Base-by-base conservation (phyloP, 148 eudicot genomes). In the Rhododendron henanense region DNA sequence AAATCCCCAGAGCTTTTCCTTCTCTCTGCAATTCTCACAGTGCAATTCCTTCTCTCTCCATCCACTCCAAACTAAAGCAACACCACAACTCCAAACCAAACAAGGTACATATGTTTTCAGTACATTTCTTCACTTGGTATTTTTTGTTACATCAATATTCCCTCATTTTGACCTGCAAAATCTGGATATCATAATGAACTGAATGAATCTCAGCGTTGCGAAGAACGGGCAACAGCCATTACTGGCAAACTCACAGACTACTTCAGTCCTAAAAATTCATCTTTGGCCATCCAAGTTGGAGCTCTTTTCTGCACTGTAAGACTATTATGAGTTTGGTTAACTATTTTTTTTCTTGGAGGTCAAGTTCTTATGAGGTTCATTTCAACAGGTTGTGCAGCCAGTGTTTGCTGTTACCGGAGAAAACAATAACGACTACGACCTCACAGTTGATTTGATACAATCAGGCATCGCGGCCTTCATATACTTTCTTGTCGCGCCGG, bases 371-470 rank as follows among this genome's bases (percentile, higher is more conserved):
- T 71, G 69, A 84, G 45, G n/a, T 61, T 69, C 3, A 31, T 28
- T 75, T 48, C n/a, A 48, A 85, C 89, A 94, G 98, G 94, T 88
- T 53, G 93, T 88, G 78, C 92, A 92, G 84, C 98, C 99, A 75
- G 95, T 94, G 67, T 79, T 88, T 10, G 98, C 94, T 16, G 96
- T 93, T 45, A 94, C 98, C 31, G 98, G 98, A 55, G 95, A 71
- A 13, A 71, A 91, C 39, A 94, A 96, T 84, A 37, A 91, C 81
- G 92, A 96, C 69, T 90, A 84, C 28, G 96, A 96, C 83, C 81
- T 91, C 65, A 63, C 82, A 37, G 83, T 83, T 88, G 89, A 90
- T 84, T 21, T 90, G 86, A 91, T 91, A n/a, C 88, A 94, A 83
- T 83, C 71, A 80, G 98, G 89, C 81, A 85, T 92, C 51, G 65